Conservation (phyloP, 2,329 filamentous ascomycete genomes). For the Botrytis elliptica region DNA sequence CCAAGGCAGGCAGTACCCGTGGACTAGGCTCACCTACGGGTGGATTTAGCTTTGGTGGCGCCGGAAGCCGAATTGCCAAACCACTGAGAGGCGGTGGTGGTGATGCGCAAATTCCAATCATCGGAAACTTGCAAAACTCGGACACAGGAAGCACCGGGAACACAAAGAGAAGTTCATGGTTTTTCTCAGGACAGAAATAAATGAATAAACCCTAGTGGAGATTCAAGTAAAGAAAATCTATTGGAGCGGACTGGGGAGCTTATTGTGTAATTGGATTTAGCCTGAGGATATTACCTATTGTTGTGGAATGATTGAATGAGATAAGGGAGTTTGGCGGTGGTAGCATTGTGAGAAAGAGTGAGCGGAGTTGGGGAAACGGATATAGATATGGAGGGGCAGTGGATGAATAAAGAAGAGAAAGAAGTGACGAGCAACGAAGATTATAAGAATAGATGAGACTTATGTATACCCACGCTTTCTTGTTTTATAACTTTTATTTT, state of each 20-base stretch:
- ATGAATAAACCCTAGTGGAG: neutral
- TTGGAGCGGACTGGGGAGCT: conserved; percentile 10
- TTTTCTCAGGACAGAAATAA: conserved; percentile 41
- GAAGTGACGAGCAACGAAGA: conserved; percentile 15
- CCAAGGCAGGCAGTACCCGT: conserved; percentile 86
- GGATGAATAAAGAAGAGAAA: conserved; percentile 19
- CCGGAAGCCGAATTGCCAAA: conserved; percentile 67
- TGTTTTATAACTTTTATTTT: conserved; percentile 3
- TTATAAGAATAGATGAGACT: conserved; percentile 22
- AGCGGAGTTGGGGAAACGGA: neutral
- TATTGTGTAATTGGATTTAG: conserved; percentile 15
- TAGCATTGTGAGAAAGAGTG: neutral
- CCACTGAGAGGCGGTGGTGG: conserved; percentile 62
- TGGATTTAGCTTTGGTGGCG: conserved; percentile 68
- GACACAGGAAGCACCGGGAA: conserved; percentile 41
- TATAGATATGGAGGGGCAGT: conserved; percentile 16
- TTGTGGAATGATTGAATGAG: conserved; percentile 3
- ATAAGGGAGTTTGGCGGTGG: neutral
- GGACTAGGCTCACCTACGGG: conserved; percentile 68
- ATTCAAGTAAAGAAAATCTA: neutral
- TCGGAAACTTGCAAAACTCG: conserved; percentile 55
- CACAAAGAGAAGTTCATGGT: conserved; percentile 40
- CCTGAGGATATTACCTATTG: conserved; percentile 9
- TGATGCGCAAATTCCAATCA: conserved; percentile 49
- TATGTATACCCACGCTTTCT: conserved; percentile 22